phyloP scores from a whole-genome alignment of 345 rosid species.

The Zanthoxylum bungeanum region DNA sequence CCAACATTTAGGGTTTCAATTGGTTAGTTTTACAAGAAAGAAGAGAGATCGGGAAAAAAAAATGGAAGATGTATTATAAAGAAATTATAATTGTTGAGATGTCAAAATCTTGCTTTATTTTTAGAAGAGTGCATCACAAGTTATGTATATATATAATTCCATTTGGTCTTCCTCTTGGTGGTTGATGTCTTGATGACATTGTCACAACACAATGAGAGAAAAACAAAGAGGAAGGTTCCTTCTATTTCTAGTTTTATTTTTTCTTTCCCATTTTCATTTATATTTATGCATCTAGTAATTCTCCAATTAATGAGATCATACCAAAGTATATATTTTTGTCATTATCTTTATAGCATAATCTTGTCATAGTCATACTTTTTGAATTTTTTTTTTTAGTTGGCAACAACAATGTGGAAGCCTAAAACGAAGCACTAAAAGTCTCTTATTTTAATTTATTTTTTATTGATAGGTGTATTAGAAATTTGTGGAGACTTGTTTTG shows the following conservation, averaged over 20 bases:
- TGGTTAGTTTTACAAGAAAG: constrained; percentile 2
- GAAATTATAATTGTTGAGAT: constrained; percentile 43
- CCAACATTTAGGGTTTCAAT: constrained; percentile 1
- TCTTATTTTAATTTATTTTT: no score
- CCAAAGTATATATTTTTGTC: background rate
- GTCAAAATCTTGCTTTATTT: constrained; percentile 45
- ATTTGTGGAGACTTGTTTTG: background rate
- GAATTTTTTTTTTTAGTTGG: background rate
- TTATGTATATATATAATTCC: constrained; percentile 11
- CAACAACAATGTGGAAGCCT: background rate
- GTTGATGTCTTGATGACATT: constrained; percentile 42
- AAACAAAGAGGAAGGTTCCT: background rate
- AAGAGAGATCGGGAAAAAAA: constrained; percentile 6
- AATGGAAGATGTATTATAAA: constrained; percentile 5
- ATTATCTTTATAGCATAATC: background rate
- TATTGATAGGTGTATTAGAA: no score
- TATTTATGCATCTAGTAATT: background rate
- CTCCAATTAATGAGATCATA: background rate
- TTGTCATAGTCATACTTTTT: background rate
- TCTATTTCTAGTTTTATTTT: background rate
- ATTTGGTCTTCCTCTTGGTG: constrained; percentile 28
- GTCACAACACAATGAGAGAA: background rate
- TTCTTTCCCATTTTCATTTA: background rate
- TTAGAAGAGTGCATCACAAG: constrained; percentile 13
- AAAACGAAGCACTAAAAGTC: constrained; percentile 1